phyloP scores from a whole-genome alignment of 495 filamentous ascomycete genomes.

The Cryomyces minteri region DNA sequence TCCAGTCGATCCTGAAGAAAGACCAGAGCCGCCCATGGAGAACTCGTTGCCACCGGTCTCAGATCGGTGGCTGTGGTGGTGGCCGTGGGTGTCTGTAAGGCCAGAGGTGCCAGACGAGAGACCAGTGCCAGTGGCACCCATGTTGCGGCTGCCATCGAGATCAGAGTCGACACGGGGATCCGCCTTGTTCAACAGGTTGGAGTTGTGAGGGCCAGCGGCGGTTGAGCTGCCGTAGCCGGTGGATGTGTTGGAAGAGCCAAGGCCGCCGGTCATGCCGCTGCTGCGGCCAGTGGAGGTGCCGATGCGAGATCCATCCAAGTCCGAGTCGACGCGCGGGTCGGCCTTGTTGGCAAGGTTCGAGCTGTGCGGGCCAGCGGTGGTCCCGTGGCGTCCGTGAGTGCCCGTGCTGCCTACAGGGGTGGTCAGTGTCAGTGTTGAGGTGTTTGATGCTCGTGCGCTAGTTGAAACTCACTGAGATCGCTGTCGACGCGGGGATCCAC shows the following conservation, averaged over 20 bases:
- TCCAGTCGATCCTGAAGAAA: background rate
- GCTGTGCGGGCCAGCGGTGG: conserved; percentile 30
- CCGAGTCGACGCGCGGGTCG: conserved; percentile 32
- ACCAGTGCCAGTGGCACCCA: too few relatives aligned
- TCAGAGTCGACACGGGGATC: conserved; percentile 31
- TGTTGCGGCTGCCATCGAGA: conserved; percentile 3
- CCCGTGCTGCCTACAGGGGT: too few relatives aligned
- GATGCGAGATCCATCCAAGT: conserved; percentile 12
- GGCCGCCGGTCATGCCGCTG: background rate
- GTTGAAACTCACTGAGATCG: conserved; percentile 16
- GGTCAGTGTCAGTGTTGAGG: conserved; percentile 16
- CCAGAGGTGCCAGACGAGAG: too few relatives aligned
- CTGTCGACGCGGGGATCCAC: conserved; percentile 32
- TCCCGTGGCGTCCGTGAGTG: too few relatives aligned
- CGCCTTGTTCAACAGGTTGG: too few relatives aligned
- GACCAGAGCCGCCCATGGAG: background rate
- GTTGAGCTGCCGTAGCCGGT: conserved; percentile 11
- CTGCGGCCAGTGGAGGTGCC: too few relatives aligned
- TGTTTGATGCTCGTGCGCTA: conserved; percentile 1
- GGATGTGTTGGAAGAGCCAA: conserved; percentile 8
- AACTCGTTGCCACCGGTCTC: background rate
- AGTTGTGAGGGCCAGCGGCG: conserved; percentile 20
- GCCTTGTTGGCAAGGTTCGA: too few relatives aligned
- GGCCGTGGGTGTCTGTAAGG: too few relatives aligned
- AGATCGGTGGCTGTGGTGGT: too few relatives aligned